These are phyloP conservation scores for Chrysoporthe austroafricana DNA, from an alignment of 2,329 filamentous ascomycete genomes.

Conservation along the genomic window DNA sequence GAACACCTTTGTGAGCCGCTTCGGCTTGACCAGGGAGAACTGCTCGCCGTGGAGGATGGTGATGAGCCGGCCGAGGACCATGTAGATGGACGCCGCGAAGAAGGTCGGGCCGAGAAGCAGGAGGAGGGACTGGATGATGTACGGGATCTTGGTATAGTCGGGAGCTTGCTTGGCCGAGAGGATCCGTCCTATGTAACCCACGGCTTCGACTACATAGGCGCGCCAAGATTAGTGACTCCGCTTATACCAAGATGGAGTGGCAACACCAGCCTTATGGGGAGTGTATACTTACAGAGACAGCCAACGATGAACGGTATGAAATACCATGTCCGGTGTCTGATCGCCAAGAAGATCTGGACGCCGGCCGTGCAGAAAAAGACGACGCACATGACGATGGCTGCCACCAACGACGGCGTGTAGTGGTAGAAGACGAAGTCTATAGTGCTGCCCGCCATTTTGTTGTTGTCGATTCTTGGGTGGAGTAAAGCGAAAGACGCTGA, in stretches of 20 bases:
- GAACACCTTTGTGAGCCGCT: constrained; percentile 23
- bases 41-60: constrained; percentile 11
- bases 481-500: not conserved
- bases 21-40: constrained; percentile 15
- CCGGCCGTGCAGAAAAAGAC: constrained; percentile 44
- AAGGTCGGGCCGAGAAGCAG: constrained; percentile 23
- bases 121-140: constrained; percentile 21
- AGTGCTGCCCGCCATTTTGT: not conserved
- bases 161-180: constrained; percentile 17
- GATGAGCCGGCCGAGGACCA: constrained; percentile 20
- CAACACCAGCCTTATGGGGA: not conserved
- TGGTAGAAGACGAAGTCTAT: constrained; percentile 41
- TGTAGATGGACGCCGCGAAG: constrained; percentile 25
- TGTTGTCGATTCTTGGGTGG: not conserved
- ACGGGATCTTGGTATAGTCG: constrained; percentile 12
- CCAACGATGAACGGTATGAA: constrained; percentile 56
- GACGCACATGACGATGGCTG: constrained; percentile 45
- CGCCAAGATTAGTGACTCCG: not conserved
- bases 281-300: constrained; percentile 48
- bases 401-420: constrained; percentile 47
- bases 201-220: constrained; percentile 10
- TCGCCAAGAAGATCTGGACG: constrained; percentile 43
- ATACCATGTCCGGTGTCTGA: constrained; percentile 50
- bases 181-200: constrained; percentile 20
- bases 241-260: no score